Conservation (phyloP, 1,284 basidiomycete genomes). For the Tylopilus orsonianus region DNA sequence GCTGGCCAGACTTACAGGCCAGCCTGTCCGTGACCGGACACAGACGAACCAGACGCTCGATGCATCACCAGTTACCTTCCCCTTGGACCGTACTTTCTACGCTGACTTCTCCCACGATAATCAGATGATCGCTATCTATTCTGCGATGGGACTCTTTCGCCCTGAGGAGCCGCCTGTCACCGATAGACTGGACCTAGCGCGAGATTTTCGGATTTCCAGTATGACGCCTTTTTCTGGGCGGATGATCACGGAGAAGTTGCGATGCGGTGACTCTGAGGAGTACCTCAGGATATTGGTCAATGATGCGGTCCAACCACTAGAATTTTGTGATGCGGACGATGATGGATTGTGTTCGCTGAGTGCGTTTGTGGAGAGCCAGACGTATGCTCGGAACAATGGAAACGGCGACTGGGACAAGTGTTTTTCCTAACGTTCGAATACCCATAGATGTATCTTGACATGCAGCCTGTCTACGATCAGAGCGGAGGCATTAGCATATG, state of each 20-base stretch:
- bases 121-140: constrained; percentile 74
- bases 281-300: constrained; percentile 67
- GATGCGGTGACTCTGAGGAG: constrained; percentile 40
- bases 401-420: constrained; percentile 68
- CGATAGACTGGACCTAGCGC: constrained; percentile 36
- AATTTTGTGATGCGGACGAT: constrained; percentile 53
- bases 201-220: constrained; percentile 60
- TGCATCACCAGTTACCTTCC: constrained; percentile 65
- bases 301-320: constrained; percentile 62
- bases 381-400: constrained; percentile 63
- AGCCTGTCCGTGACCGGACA: constrained; percentile 65
- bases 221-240: constrained; percentile 65
- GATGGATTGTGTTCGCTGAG: constrained; percentile 64
- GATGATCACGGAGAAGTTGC: constrained; percentile 63
- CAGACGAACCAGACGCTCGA: constrained; percentile 83
- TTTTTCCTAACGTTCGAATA: constrained; percentile 16
- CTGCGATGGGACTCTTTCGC: constrained; percentile 69
- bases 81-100: constrained; percentile 63
- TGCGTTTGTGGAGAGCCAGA: constrained; percentile 70
- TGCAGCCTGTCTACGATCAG: background rate
- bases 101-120: constrained; percentile 86
- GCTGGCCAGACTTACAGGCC: constrained; percentile 71
- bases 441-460: background rate
- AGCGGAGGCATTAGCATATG: no score
- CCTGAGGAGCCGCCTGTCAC: constrained; percentile 46